Evolutionary conservation across 441 rosid genomes (phyloP), one percentile per base, ranked within the genome.

Genomic region (Brassica hybrid): DNA sequence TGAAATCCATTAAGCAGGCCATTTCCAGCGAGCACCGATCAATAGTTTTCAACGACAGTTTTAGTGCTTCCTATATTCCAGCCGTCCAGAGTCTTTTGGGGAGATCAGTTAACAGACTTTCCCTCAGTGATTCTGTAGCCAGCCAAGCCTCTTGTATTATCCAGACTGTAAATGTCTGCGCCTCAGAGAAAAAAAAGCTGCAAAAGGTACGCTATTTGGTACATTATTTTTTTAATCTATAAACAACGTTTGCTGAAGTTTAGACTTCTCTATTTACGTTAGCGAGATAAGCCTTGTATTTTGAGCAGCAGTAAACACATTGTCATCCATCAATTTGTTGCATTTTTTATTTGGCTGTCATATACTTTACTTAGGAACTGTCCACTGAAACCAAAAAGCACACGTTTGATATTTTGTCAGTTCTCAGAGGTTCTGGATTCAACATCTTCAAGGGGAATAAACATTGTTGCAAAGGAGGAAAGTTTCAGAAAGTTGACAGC

Each of bases 21-120:
- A 89, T 95, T 82, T 83, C 83, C 19, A 86, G 85, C 80, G 85
- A 84, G 65, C 90, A 90, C 59, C 85, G 45, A 17, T 70, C 88
- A 2, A 65, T 90, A 74, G 84, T 89, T 68, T 93, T 93, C 84
- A 76, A 72, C 64, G 83, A 85, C 81, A 60, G 79, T 78, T 73
- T 32, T 63, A 79, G 41, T 56, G 21, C 57, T 77, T 65, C 81
- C 8, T 68, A 64, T 63, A 50, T 78, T 80, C 79, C 79, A 0
- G 83, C 83, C 0, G 43, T 90, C 79, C 81, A 78, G 77, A 77
- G 81, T 80, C 82, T 91, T 71, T 21, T 91, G 71, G 54, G 54
- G 3, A 76, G 85, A 76, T 78, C 88, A 45, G 58, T 87, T 27
- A 60, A 25, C 76, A 86, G 89, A 82, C 79, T 90, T 62, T 82